These are phyloP conservation scores for Prunus fruticosa DNA, from an alignment of 306 rosid species.

Conservation along the genomic window DNA sequence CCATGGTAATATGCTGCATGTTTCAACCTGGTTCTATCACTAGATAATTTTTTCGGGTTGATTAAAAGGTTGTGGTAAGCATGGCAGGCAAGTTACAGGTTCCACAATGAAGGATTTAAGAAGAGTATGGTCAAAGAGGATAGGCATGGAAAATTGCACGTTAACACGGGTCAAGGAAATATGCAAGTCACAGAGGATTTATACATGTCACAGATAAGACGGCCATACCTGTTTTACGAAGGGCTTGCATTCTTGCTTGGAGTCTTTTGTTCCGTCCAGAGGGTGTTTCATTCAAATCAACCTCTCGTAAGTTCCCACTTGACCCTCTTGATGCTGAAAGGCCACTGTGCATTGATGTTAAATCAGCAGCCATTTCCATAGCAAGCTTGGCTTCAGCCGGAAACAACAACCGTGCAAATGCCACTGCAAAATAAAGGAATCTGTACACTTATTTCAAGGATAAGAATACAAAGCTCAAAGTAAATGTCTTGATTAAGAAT, in stretches of 20 bases:
- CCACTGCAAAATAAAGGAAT: constrained; percentile 50
- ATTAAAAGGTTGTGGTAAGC: background rate
- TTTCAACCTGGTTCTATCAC: background rate
- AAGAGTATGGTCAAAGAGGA: background rate
- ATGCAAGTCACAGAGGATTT: background rate
- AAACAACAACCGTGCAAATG: constrained; percentile 63
- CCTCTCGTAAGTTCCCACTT: constrained; percentile 57
- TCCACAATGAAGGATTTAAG: background rate
- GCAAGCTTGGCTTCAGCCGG: constrained; percentile 92
- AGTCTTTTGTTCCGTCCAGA: constrained; percentile 55
- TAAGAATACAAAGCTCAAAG: background rate
- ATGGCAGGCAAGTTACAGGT: background rate
- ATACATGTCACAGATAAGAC: background rate
- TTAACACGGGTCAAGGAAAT: background rate
- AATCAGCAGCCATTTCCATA: constrained; percentile 63
- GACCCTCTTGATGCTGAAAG: constrained; percentile 37
- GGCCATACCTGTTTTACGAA: constrained; percentile 70
- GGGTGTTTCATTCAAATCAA: constrained; percentile 84
- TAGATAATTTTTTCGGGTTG: background rate
- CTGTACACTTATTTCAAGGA: constrained; percentile 6
- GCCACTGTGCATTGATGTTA: constrained; percentile 26
- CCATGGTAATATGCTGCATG: background rate
- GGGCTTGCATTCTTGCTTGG: constrained; percentile 53
- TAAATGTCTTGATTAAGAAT: background rate
- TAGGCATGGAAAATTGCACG: background rate